These are phyloP conservation scores for Vachellia collinsii DNA, from an alignment of 306 rosid genomes.

Conservation along the genomic window DNA sequence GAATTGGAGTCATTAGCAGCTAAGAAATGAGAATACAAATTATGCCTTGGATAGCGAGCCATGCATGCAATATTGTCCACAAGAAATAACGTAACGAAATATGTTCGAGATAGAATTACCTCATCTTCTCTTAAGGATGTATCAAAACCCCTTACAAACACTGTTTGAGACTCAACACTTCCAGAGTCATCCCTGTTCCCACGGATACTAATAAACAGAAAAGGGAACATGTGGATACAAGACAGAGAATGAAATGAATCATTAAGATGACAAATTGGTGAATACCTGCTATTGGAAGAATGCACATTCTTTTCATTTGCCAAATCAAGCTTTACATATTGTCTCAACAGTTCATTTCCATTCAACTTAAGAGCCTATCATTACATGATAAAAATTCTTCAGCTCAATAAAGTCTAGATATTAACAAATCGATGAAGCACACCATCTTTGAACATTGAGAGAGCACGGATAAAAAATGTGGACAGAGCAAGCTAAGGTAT, in stretches of 20 bases:
- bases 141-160: slow-evolving; percentile 67
- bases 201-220: neutral
- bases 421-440: neutral
- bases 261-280: slow-evolving; percentile 1
- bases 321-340: slow-evolving; percentile 56
- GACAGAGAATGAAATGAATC: slow-evolving; percentile 12
- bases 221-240: neutral
- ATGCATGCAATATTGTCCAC: neutral
- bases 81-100: slow-evolving; percentile 9
- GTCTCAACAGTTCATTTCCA: slow-evolving; percentile 47
- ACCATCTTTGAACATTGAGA: neutral
- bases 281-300: slow-evolving; percentile 56
- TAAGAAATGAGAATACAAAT: neutral
- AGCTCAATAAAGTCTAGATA: neutral
- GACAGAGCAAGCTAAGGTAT: slow-evolving; percentile 5
- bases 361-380: slow-evolving; percentile 56
- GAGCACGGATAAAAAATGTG: neutral
- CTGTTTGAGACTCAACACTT: slow-evolving; percentile 40
- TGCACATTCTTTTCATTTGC: slow-evolving; percentile 61
- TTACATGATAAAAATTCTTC: neutral
- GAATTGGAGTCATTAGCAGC: slow-evolving; percentile 4
- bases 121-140: slow-evolving; percentile 51
- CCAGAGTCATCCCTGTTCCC: slow-evolving; percentile 57
- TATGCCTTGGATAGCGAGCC: slow-evolving; percentile 1
- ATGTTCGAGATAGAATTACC: slow-evolving; percentile 44